Conservation (phyloP, 2,329 filamentous ascomycete genomes). For the Metarhizium rileyi region DNA sequence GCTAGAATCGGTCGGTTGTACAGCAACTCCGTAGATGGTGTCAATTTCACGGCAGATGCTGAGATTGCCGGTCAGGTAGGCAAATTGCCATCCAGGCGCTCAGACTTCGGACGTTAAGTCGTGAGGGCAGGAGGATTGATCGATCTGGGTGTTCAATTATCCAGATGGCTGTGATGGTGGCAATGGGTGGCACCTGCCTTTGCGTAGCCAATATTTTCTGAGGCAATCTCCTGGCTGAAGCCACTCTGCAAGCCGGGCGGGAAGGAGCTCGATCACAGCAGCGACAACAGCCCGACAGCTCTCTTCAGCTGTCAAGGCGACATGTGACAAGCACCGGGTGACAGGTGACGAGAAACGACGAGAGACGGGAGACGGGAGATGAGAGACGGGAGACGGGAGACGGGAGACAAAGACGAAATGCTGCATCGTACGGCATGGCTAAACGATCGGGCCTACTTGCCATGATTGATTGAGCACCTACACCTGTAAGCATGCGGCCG, state of each 20-base stretch:
- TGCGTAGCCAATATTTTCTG: not conserved
- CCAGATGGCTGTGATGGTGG: not conserved
- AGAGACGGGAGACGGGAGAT: too few species aligned
- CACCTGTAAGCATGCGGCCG: not conserved
- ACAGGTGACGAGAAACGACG: too few species aligned
- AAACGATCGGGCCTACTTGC: too few species aligned
- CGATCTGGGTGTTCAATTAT: not conserved
- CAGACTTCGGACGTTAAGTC: too few species aligned
- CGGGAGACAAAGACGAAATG: not conserved
- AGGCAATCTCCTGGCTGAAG: not conserved
- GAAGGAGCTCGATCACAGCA: not conserved
- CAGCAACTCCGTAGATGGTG: not conserved
- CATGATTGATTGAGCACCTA: too few species aligned
- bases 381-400: too few species aligned
- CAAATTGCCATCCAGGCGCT: not conserved
- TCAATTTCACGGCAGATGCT: not conserved
- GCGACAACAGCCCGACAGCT: not conserved
- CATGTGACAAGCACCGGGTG: too few species aligned
- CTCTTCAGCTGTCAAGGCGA: not conserved
- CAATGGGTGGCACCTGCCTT: not conserved
- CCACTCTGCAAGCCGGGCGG: not conserved
- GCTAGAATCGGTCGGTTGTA: not conserved
- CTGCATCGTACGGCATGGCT: not conserved
- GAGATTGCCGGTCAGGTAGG: not conserved
- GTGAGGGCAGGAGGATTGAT: not conserved